These are phyloP conservation scores for Saitozyma sp. DNA, from an alignment of 768 basidiomycete species.

Conservation along the genomic window DNA sequence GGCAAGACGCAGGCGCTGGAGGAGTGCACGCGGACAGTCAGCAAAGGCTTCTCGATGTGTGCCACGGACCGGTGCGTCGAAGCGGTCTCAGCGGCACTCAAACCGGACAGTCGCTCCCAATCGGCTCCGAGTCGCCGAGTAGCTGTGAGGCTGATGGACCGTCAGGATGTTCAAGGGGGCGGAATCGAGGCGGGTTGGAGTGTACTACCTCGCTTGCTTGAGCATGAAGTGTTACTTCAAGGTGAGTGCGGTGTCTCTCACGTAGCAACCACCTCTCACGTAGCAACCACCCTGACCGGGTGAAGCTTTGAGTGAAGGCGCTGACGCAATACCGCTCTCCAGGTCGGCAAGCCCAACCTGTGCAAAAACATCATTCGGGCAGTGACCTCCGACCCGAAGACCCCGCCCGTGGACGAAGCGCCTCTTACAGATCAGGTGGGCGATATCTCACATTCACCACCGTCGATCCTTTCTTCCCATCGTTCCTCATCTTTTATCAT, in stretches of 20 bases:
- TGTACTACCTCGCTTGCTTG: constrained; percentile 87
- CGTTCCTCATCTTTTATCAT: no score
- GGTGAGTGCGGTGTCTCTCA: constrained; percentile 57
- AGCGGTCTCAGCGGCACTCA: background rate
- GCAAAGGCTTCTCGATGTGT: constrained; percentile 85
- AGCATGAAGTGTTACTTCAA: constrained; percentile 94
- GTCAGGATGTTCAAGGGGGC: constrained; percentile 55
- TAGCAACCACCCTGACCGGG: background rate
- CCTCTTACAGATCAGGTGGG: constrained; percentile 81
- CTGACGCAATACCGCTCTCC: background rate
- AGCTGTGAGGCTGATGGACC: background rate
- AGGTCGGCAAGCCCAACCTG: constrained; percentile 89
- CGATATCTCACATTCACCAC: background rate
- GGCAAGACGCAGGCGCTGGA: constrained; percentile 69
- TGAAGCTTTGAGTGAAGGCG: no score
- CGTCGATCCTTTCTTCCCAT: background rate
- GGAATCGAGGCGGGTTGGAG: constrained; percentile 79
- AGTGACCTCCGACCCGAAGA: constrained; percentile 77
- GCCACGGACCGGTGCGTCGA: constrained; percentile 72
- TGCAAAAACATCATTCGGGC: constrained; percentile 90
- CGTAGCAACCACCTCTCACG: no score
- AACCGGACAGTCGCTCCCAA: background rate
- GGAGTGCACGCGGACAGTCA: constrained; percentile 79
- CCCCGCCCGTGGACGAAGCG: constrained; percentile 72
- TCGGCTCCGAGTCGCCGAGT: constrained; percentile 63